A percentile compares a stretch with the other conserved stretches of the same genome.
phyloP scores from a whole-genome alignment of 306 rosid species.

The Prunus mira region DNA sequence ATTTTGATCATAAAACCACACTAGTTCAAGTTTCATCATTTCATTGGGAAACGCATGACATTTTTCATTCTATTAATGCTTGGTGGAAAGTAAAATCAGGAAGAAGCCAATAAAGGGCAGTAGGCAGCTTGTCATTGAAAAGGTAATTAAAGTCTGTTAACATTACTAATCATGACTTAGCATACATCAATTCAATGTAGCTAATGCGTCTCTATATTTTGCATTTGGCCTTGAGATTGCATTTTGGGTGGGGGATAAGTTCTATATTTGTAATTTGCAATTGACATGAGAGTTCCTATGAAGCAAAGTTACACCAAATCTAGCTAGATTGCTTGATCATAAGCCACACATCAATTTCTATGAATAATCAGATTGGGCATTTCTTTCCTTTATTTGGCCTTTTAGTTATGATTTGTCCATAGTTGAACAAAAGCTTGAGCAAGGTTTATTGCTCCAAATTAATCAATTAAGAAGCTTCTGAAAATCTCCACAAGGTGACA shows the following conservation, averaged over 20 bases:
- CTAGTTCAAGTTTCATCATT: conserved; percentile 3
- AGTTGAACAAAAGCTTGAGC: not conserved
- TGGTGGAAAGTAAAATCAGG: conserved; percentile 8
- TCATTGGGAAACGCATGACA: conserved; percentile 17
- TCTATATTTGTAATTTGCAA: too few species aligned
- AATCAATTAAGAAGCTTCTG: not conserved
- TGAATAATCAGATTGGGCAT: not conserved
- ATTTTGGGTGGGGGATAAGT: too few species aligned
- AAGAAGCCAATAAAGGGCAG: not conserved
- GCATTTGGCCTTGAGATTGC: not conserved
- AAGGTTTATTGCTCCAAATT: not conserved
- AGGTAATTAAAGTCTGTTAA: not conserved
- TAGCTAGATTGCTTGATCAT: not conserved
- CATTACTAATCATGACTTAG: not conserved
- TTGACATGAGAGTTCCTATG: too few species aligned
- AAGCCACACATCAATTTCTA: not conserved
- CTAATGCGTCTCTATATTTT: not conserved
- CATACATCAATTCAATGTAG: not conserved
- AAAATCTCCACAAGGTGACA: not conserved
- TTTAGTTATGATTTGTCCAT: too few species aligned
- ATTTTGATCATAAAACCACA: not conserved
- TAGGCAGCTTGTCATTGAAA: conserved; percentile 1
- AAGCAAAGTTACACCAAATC: too few species aligned
- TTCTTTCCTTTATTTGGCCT: not conserved
- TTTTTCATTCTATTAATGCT: not conserved